Base-by-base conservation (phyloP, 371 early-diverging fungal species). In the Blyttiomyces sp. region DNA sequence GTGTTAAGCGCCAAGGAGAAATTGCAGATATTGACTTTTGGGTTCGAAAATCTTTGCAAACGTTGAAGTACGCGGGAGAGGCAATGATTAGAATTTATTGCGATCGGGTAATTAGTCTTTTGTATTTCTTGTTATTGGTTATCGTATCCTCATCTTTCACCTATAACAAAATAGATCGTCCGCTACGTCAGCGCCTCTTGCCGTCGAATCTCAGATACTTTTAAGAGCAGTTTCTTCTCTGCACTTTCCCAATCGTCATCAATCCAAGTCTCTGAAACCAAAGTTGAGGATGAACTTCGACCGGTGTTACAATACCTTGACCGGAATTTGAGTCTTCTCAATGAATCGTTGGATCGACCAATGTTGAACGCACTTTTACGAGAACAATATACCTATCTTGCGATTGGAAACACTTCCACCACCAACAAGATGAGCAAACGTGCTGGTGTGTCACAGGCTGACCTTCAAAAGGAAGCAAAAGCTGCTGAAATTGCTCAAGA, bases 11-110 rank as follows among this genome's bases (percentile, higher is more conserved):
- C 42, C 26, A 34, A 5, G 77, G 77, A 13, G 64, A 66, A 46
- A 64, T 74, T 32, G 73, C 68, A 23, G 77, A 74, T 49, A 34
- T 56, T 9, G 63, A 44, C 24, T 77, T 52, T 44, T 73, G 69
- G 66, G 68, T 72, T 13, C 33, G 49, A 31, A 54, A 59, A 43
- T 64, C 70, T 1, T 43, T 61, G 54, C 60, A 77, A 32, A 43
- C 39, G 9, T 24, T 77, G 28, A 31, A 39, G 13, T 61, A 54
- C 27, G 46, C 63, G 3, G 33, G 59, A 24, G 77, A 77, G 44
- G 60, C 59, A 26, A 74, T 77, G 72, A 44, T 74, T 24, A 34
- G 65, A 3, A 56, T 65, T 5, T 69, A 59, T 43, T 30, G 44
- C 5, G 71, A 70, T 19, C 57, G 62, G 63, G 71, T 73, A 28